Percentiles rank a stretch among this genome's conserved stretches.
Conservation (phyloP, 768 basidiomycete species). For the Lactarius sanguifluus region DNA sequence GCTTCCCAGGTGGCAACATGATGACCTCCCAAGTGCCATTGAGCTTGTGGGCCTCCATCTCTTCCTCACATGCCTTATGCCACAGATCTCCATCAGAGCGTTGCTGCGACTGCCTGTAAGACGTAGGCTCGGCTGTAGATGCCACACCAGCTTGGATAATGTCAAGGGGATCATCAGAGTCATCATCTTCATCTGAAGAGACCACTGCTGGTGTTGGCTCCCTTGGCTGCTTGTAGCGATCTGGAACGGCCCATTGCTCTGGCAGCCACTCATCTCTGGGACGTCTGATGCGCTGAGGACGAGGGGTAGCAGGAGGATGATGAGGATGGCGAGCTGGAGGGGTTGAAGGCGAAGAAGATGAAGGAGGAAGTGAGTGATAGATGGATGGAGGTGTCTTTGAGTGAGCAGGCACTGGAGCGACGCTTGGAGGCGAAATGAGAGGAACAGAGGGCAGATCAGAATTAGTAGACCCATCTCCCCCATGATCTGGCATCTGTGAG, state of each 20-base stretch:
- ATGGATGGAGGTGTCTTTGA: background rate
- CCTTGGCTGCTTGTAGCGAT: background rate
- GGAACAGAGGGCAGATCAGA: too few relatives aligned
- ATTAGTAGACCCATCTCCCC: too few relatives aligned
- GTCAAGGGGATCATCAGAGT: too few relatives aligned
- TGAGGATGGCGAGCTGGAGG: background rate
- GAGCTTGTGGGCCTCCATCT: conserved; percentile 9
- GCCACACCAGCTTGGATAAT: too few relatives aligned
- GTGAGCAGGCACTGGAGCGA: background rate
- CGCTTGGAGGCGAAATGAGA: background rate
- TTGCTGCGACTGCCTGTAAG: background rate
- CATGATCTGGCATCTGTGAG: too few relatives aligned
- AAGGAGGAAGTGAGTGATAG: background rate
- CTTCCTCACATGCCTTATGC: conserved; percentile 6
- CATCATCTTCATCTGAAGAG: background rate
- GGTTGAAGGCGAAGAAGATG: too few relatives aligned
- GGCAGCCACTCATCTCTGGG: background rate
- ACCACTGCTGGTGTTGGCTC: background rate
- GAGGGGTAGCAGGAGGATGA: background rate
- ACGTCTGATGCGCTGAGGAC: background rate
- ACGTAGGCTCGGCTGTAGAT: too few relatives aligned
- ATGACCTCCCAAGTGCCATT: conserved; percentile 1
- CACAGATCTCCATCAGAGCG: too few relatives aligned
- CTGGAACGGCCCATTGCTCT: background rate
- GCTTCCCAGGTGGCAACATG: background rate